Conservation (phyloP, 495 filamentous ascomycete genomes). For the Penicillium desertorum region DNA sequence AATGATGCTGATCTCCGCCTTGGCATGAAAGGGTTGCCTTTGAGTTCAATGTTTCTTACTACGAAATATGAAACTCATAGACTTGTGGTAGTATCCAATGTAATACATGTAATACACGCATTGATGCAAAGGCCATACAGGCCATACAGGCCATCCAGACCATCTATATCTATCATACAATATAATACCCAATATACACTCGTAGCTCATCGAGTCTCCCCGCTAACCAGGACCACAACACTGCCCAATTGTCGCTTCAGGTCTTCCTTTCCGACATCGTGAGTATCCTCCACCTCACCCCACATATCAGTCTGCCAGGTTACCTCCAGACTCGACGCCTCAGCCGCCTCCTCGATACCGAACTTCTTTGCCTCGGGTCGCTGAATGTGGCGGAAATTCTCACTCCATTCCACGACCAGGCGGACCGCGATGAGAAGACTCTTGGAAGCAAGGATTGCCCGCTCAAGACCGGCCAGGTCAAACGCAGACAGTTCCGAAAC, state of each 20-base stretch:
- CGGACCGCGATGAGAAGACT: constrained; percentile 75
- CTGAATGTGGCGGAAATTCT: constrained; percentile 56
- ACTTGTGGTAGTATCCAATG: background rate
- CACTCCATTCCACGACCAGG: constrained; percentile 85
- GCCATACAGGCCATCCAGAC: background rate
- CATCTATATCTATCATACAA: constrained; percentile 17
- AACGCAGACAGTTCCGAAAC: constrained; percentile 64
- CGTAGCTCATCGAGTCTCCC: constrained; percentile 39
- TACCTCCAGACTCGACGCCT: constrained; percentile 79
- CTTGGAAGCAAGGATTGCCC: constrained; percentile 80
- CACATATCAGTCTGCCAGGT: constrained; percentile 86
- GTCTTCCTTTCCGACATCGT: constrained; percentile 96
- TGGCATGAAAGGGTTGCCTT: constrained; percentile 9
- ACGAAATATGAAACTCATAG: background rate
- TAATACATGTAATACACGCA: constrained; percentile 12
- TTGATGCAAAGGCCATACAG: background rate
- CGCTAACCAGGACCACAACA: constrained; percentile 73
- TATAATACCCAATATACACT: constrained; percentile 3
- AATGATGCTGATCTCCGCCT: constrained; percentile 17
- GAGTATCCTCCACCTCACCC: constrained; percentile 97
- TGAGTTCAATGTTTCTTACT: background rate
- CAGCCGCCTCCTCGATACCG: constrained; percentile 64
- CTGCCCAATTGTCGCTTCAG: constrained; percentile 84
- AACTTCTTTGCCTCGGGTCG: constrained; percentile 38
- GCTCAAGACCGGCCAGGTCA: constrained; percentile 85